These are phyloP conservation scores for Mortierella claussenii DNA, from an alignment of 192 early-diverging fungal genomes.

Conservation along the genomic window DNA sequence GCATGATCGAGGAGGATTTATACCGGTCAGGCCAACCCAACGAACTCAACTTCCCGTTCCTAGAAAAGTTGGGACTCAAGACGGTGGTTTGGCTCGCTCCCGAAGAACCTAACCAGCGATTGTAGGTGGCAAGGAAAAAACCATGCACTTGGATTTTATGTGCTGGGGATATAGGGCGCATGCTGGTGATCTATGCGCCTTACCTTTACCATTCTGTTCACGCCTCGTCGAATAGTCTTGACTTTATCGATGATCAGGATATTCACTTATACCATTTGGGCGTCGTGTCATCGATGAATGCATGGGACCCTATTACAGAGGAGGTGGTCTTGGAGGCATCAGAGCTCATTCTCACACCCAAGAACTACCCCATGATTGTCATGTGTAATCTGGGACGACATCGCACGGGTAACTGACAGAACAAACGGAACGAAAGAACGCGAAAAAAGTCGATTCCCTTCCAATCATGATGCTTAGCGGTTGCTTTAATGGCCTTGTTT, in stretches of 20 bases:
- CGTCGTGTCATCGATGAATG: slow-evolving; percentile 82
- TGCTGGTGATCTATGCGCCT: too few relatives aligned
- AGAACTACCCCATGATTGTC: slow-evolving; percentile 94
- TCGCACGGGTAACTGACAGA: slow-evolving; percentile 76
- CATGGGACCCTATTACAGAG: slow-evolving; percentile 98
- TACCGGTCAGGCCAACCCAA: slow-evolving; percentile 98
- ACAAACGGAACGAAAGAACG: too few relatives aligned
- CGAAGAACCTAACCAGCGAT: slow-evolving; percentile 95
- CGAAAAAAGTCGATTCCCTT: too few relatives aligned
- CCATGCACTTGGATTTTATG: too few relatives aligned
- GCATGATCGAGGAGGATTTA: slow-evolving; percentile 96
- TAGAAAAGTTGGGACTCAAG: slow-evolving; percentile 94
- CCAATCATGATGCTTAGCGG: too few relatives aligned
- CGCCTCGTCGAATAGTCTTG: too few relatives aligned
- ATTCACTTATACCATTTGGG: slow-evolving; percentile 93
- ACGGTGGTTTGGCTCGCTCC: slow-evolving; percentile 96
- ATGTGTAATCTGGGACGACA: slow-evolving; percentile 99
- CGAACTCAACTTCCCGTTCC: slow-evolving; percentile 99
- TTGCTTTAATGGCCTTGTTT: too few relatives aligned
- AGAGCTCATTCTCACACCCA: slow-evolving; percentile 85
- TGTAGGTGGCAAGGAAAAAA: too few relatives aligned
- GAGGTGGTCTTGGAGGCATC: slow-evolving; percentile 94
- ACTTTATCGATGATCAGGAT: slow-evolving; percentile 99
- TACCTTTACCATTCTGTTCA: too few relatives aligned
- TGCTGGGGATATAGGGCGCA: too few relatives aligned